Base-by-base conservation (phyloP, 2,329 filamentous ascomycete species). In the Colletotrichum sp. region DNA sequence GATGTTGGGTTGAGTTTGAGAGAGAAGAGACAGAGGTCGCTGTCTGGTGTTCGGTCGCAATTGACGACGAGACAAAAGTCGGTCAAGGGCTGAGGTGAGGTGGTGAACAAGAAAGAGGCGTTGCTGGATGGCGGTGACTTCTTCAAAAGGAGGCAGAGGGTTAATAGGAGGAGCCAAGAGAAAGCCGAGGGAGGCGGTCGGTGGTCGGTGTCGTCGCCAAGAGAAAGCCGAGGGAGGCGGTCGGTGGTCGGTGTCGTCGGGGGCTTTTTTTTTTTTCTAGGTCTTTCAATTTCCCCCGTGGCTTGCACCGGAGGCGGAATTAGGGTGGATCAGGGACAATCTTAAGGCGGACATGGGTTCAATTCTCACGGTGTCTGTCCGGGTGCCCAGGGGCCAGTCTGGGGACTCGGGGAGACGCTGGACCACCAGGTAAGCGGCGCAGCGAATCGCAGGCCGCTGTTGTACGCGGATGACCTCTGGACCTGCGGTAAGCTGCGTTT, bases 261-360 rank as follows among this genome's bases (percentile, higher is more conserved):
- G 69, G 69, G 69, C n/a, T 60, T 73, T 72, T 72, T 75, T 75
- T 70, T 74, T 70, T 66, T 62, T 71, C 18, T 61, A 71, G 25
- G 22, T 27, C 34, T 32, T 22, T 55, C 48, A 74, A 73, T 71
- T 71, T 75, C 64, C 68, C 68, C 70, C 66, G 71, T 74, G 71
- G 71, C 71, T 74, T 70, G 71, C 56, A 36, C 60, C 32, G 66
- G 66, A 71, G 58, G 72, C 61, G 72, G 68, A 70, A 64, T 73
- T 65, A 75, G 70, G 66, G 73, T 75, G 73, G 73, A 61, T 28
- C 52, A 64, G 36, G 32, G 28, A 67, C 64, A 75, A 65, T 68
- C 71, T 65, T 28, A 52, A 68, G 34, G 43, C 30, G 52, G 52
- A 55, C 68, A 66, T 39, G 61, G 68, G 67, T 25, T 15, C 15